Conservation (phyloP, 805 yeast genomes). For the Metschnikowia shivogae region DNA sequence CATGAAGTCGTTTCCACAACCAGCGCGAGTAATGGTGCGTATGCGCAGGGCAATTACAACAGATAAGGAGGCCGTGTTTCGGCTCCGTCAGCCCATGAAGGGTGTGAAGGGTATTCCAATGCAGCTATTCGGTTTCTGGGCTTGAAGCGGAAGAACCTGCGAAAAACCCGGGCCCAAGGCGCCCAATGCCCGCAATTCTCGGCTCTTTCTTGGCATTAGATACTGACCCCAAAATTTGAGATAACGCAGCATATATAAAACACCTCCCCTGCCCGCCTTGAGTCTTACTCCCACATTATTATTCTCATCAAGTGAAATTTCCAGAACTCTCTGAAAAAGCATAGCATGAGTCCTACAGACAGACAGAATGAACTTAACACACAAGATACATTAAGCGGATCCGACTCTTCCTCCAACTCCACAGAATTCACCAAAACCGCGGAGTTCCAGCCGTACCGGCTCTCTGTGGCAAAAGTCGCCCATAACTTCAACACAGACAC, state of each 20-base stretch:
- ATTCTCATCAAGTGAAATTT: neutral
- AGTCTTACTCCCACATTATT: neutral
- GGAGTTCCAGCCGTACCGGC: constrained; percentile 25
- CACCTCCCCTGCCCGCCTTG: neutral
- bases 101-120: neutral
- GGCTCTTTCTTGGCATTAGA: constrained; percentile 4
- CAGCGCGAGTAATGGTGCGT: too few relatives aligned
- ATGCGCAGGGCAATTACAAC: too few relatives aligned
- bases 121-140: neutral
- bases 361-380: neutral
- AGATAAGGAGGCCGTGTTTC: too few relatives aligned
- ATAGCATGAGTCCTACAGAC: constrained; percentile 1
- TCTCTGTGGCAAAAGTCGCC: constrained; percentile 34
- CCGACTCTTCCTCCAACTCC: constrained; percentile 10
- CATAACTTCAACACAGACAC: constrained; percentile 38
- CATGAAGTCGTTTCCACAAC: neutral
- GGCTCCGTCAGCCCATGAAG: neutral
- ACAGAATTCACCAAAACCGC: constrained; percentile 9
- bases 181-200: neutral
- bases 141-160: neutral
- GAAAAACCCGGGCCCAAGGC: neutral
- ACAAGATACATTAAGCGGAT: constrained; percentile 2
- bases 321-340: neutral
- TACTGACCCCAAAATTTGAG: neutral
- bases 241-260: neutral